Conservation (phyloP, 495 filamentous ascomycete genomes). For the Hapsidospora chrysogenum region DNA sequence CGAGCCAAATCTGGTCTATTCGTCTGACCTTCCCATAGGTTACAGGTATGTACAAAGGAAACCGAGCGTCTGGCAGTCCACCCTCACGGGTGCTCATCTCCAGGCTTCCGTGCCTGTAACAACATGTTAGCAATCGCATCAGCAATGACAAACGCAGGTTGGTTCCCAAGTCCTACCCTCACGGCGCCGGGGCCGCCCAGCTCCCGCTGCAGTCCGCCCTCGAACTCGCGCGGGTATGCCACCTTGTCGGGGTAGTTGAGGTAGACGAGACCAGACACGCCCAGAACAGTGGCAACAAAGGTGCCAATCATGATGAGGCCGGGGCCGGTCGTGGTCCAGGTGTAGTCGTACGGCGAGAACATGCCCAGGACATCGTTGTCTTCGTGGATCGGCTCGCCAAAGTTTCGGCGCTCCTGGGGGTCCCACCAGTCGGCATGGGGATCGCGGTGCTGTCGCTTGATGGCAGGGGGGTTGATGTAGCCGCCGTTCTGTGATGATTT, state of each 20-base stretch:
- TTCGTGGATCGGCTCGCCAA: constrained; percentile 88
- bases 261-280: constrained; percentile 54
- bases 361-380: constrained; percentile 91
- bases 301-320: constrained; percentile 54
- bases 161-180: constrained; percentile 19
- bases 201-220: constrained; percentile 69
- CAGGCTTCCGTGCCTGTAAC: constrained; percentile 8
- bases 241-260: constrained; percentile 73
- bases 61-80: neutral
- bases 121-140: neutral
- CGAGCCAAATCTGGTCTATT: no score
- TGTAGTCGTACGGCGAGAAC: constrained; percentile 82
- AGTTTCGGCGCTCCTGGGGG: constrained; percentile 91
- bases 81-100: constrained; percentile 3
- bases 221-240: constrained; percentile 60
- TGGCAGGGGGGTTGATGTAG: constrained; percentile 71
- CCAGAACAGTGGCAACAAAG: constrained; percentile 54
- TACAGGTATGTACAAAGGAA: constrained; percentile 4
- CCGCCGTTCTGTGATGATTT: constrained; percentile 92
- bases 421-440: constrained; percentile 96
- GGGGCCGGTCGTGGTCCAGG: constrained; percentile 56
- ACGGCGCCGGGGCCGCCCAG: constrained; percentile 51
- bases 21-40: no score
- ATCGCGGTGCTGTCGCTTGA: constrained; percentile 81
- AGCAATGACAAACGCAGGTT: neutral